A percentile compares a stretch with the other conserved stretches of the same genome.
phyloP scores from a whole-genome alignment of 345 rosid genomes.

The Populus deltoides region DNA sequence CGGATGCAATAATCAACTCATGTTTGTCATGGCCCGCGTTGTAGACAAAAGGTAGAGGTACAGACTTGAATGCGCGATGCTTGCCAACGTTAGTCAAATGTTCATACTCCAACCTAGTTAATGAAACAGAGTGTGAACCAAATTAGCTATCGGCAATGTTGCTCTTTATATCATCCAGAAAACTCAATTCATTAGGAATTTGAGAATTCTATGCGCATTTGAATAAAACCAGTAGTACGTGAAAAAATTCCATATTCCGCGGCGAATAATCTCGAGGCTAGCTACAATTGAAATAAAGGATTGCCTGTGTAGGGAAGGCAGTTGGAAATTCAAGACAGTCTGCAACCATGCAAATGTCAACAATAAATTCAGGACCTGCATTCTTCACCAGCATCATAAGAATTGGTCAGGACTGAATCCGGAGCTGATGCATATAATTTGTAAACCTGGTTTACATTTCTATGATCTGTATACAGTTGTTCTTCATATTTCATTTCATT shows the following conservation, averaged over 20 bases:
- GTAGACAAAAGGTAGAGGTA: conserved; percentile 29
- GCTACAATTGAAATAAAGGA: neutral
- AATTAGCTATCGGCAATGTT: neutral
- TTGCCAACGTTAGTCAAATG: conserved; percentile 35
- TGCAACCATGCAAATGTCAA: conserved; percentile 19
- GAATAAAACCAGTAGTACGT: neutral
- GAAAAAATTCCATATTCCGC: conserved; percentile 19
- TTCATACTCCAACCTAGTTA: conserved; percentile 29
- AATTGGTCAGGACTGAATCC: neutral
- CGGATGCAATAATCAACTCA: neutral
- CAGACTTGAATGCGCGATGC: conserved; percentile 34
- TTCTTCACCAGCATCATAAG: neutral
- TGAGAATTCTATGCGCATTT: neutral
- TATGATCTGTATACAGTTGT: too few relatives aligned
- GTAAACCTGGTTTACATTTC: neutral
- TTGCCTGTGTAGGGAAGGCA: neutral
- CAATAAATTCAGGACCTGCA: conserved; percentile 10
- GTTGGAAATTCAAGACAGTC: neutral
- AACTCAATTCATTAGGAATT: neutral
- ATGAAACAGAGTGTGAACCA: neutral
- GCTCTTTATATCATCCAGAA: neutral
- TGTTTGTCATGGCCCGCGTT: conserved; percentile 38
- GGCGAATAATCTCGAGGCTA: conserved; percentile 11
- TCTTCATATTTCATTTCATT: too few relatives aligned
- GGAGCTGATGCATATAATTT: neutral